A percentile compares a stretch with the other conserved stretches of the same genome.
phyloP scores from a whole-genome alignment of 257 asterid species.

The Rehmannia glutinosa region DNA sequence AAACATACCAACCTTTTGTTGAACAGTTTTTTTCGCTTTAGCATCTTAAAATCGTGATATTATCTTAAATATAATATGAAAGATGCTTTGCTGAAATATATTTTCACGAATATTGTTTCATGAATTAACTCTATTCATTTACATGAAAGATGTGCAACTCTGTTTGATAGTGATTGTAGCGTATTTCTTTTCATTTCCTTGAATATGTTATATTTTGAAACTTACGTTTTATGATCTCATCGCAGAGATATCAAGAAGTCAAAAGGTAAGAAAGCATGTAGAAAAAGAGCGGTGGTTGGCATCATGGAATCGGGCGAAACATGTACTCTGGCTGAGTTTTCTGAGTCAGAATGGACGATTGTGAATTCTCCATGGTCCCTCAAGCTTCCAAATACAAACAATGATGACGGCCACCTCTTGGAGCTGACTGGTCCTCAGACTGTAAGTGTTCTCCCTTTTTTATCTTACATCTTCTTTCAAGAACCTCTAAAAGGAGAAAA shows the following conservation, averaged over 20 bases:
- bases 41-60: no score
- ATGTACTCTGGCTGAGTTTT: slow-evolving; percentile 54
- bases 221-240: slow-evolving; percentile 17
- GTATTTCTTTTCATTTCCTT: neutral
- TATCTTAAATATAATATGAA: no score
- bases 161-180: no score
- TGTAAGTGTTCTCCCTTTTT: slow-evolving; percentile 44
- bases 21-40: no score
- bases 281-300: slow-evolving; percentile 55
- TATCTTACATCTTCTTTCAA: neutral
- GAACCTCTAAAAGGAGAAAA: neutral
- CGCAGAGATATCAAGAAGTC: slow-evolving; percentile 55
- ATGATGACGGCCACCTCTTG: slow-evolving; percentile 58
- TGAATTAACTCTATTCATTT: no score
- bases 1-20: no score
- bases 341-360: slow-evolving; percentile 61
- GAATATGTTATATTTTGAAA: slow-evolving; percentile 13
- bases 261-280: slow-evolving; percentile 38
- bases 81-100: no score
- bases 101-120: no score
- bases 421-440: slow-evolving; percentile 67
- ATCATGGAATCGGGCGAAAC: slow-evolving; percentile 49
- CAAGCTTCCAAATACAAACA: slow-evolving; percentile 37
- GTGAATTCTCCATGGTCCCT: slow-evolving; percentile 72
- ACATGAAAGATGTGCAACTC: no score